A percentile compares a stretch with the other conserved stretches of the same genome.
These are phyloP conservation scores for Phytophthora ramorum DNA, from an alignment of 352 stramenopile species.

Conservation along the genomic window DNA sequence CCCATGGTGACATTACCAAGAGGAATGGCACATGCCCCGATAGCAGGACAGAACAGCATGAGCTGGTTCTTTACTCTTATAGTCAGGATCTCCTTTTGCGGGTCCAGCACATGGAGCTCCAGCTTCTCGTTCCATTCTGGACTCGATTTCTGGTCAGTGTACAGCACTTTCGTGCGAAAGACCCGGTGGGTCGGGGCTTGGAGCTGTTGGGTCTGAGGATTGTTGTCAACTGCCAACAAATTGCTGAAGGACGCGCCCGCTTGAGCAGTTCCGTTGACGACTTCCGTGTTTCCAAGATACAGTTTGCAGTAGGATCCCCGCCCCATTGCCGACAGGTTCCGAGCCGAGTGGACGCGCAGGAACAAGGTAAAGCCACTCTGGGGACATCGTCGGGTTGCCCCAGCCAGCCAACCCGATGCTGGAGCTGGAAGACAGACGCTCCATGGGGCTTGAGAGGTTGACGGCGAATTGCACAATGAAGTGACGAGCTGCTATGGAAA, in stretches of 20 bases:
- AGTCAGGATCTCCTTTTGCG: constrained; percentile 60
- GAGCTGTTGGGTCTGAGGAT: not conserved
- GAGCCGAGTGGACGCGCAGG: constrained; percentile 66
- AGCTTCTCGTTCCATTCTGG: constrained; percentile 84
- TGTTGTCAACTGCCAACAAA: constrained; percentile 13
- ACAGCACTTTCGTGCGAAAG: constrained; percentile 66
- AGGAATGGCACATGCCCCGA: constrained; percentile 65
- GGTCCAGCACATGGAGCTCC: constrained; percentile 59
- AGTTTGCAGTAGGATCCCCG: constrained; percentile 70
- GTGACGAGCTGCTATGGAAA: constrained; percentile 1
- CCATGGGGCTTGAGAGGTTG: constrained; percentile 17
- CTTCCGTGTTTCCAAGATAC: constrained; percentile 63
- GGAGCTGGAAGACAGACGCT: constrained; percentile 19
- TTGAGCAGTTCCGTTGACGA: constrained; percentile 47
- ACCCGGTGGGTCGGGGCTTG: constrained; percentile 41
- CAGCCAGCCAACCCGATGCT: constrained; percentile 31
- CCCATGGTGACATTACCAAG: constrained; percentile 53
- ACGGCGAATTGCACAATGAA: constrained; percentile 29
- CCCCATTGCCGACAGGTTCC: constrained; percentile 51
- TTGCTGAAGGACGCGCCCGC: constrained; percentile 36
- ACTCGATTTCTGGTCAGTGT: constrained; percentile 42
- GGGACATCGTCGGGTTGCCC: constrained; percentile 26
- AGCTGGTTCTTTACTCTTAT: constrained; percentile 75
- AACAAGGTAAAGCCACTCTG: constrained; percentile 58
- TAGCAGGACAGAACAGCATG: constrained; percentile 60